Evolutionary conservation across 805 yeast species (phyloP), one percentile per base, ranked within the genome.

Genomic region (Sugiyamaella smithiae): DNA sequence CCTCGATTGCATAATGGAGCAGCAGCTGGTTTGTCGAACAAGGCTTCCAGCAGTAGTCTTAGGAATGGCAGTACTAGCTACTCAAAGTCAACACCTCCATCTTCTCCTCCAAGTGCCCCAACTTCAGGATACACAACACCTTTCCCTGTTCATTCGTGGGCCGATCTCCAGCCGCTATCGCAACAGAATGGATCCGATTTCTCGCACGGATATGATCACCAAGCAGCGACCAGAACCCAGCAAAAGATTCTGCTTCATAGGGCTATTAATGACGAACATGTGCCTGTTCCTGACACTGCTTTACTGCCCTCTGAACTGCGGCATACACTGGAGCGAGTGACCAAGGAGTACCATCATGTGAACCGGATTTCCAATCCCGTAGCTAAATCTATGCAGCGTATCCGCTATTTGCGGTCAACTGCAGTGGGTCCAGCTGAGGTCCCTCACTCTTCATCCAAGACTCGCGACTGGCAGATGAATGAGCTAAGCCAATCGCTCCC

Each of bases 321-420:
- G 12, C 76, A 88, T n/a, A 93, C 85, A 60, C 85, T 81, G 60
- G 96, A 88, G 63, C 73, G 87, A 52, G 74, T 85, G 26, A 79
- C 89, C 11, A 73, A 90, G 52, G 95, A 87, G 59, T 85, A 81
- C 55, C 69, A 81, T 37, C 84, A 78, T 55, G 82, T 85, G 0
- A 69, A 89, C 59, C 72, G 93, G 51, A 78, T 82, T 64, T 68
- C 70, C 33, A 87, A 87, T 55, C 95, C 96, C 1, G 67, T 85
- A 1, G 75, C 77, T 4, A 85, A 80, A 42, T 77, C 88, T 1
- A 64, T 87, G 25, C 71, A 74, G 38, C 68, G 93, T 52, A 58
- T 78, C 3, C 72, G 46, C 1, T 38, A 42, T 12, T 17, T 40
- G 9, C 43, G 57, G n/a, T 14, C 32, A 4, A 12, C 31, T 9